Conservation (phyloP, 2,329 filamentous ascomycete genomes). For the Epichloe uncinata region DNA sequence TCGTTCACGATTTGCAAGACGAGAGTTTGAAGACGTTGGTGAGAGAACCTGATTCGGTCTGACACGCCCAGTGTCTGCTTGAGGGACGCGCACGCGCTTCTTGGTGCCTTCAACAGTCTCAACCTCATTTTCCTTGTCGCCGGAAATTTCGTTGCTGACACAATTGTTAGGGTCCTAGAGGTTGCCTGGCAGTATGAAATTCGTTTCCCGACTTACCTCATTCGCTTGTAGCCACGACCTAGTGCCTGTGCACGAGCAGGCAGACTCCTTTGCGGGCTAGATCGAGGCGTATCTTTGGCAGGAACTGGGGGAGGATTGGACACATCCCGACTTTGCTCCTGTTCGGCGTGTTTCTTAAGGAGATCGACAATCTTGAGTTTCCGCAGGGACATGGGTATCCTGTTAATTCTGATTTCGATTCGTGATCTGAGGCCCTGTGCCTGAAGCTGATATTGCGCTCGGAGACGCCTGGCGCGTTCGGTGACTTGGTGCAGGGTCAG, state of each 20-base stretch:
- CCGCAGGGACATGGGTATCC: slow-evolving; percentile 69
- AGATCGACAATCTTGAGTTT: slow-evolving; percentile 75
- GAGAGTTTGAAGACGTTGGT: slow-evolving; percentile 70
- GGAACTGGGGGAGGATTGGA: slow-evolving; percentile 35
- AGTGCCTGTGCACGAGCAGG: slow-evolving; percentile 9
- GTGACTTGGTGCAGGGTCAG: slow-evolving; percentile 48
- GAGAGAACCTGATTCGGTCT: slow-evolving; percentile 54
- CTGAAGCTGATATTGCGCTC: slow-evolving; percentile 80
- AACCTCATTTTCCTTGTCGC: slow-evolving; percentile 67
- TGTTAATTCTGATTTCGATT: slow-evolving; percentile 85
- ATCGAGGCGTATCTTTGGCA: slow-evolving; percentile 32
- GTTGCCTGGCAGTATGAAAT: neutral
- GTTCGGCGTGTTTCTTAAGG: slow-evolving; percentile 36
- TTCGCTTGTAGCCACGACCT: slow-evolving; percentile 29
- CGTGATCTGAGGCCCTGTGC: slow-evolving; percentile 73
- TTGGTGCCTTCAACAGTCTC: slow-evolving; percentile 51
- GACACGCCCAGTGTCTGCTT: slow-evolving; percentile 24
- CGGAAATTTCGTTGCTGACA: slow-evolving; percentile 47
- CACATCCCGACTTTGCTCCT: slow-evolving; percentile 27
- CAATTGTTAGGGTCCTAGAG: slow-evolving; percentile 4
- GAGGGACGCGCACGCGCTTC: slow-evolving; percentile 41
- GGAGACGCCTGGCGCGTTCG: slow-evolving; percentile 72
- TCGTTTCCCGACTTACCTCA: slow-evolving; percentile 29
- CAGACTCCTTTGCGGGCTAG: slow-evolving; percentile 24
- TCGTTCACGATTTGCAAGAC: slow-evolving; percentile 38